These are phyloP conservation scores for Heritiera fomes DNA, from an alignment of 345 rosid species.

Conservation along the genomic window DNA sequence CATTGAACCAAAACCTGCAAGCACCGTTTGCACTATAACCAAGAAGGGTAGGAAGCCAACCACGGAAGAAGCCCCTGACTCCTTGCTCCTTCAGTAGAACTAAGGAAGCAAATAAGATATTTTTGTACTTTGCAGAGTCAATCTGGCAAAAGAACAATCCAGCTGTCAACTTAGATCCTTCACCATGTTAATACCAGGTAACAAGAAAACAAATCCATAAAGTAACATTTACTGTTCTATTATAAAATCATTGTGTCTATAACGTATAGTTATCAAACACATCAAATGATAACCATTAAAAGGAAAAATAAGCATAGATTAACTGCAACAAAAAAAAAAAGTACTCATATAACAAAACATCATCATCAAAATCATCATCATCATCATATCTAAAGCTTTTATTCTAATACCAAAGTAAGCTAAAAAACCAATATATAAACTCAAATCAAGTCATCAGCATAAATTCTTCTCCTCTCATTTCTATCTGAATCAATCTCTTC, in stretches of 20 bases:
- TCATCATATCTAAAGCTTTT: no score
- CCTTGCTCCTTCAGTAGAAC: conserved; percentile 90
- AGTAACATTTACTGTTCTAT: not conserved
- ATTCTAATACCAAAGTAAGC: no score
- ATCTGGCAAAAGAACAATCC: conserved; percentile 49
- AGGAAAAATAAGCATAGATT: not conserved
- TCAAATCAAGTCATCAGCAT: no score
- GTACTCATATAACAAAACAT: no score
- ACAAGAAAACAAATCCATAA: not conserved
- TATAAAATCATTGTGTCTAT: not conserved
- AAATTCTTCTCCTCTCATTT: no score
- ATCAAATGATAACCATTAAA: not conserved
- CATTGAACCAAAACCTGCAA: conserved; percentile 95
- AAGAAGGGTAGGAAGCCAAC: conserved; percentile 95
- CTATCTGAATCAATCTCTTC: no score
- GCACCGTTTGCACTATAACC: conserved; percentile 99
- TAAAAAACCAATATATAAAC: no score
- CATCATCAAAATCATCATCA: no score
- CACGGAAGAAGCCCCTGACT: conserved; percentile 88
- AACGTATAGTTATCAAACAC: not conserved
- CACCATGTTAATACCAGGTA: not conserved
- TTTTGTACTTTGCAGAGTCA: conserved; percentile 92
- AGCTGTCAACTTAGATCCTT: no score
- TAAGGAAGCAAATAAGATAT: conserved; percentile 88
- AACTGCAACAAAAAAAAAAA: not conserved